A percentile compares a stretch with the other conserved stretches of the same genome.
phyloP scores from a whole-genome alignment of 2,329 filamentous ascomycete genomes.

The Elsinoe fawcettii region DNA sequence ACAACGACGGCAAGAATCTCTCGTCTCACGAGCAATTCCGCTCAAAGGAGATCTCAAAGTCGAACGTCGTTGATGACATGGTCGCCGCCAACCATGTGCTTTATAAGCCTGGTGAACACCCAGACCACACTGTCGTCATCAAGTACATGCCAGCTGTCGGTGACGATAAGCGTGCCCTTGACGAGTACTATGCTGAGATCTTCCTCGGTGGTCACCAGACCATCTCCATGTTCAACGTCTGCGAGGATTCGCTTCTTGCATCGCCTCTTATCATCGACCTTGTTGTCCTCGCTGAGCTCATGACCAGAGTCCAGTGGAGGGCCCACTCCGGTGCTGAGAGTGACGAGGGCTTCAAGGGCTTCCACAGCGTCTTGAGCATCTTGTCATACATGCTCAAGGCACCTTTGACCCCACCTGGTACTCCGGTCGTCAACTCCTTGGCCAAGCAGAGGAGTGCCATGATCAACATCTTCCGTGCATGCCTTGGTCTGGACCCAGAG shows the following conservation, averaged over 20 bases:
- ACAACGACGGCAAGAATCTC: slow-evolving; percentile 98
- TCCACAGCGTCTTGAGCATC: slow-evolving; percentile 94
- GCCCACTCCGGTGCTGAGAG: slow-evolving; percentile 44
- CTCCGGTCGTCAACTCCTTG: slow-evolving; percentile 89
- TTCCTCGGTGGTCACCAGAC: slow-evolving; percentile 98
- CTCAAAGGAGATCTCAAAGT: slow-evolving; percentile 99
- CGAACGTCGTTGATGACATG: slow-evolving; percentile 99
- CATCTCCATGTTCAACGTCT: slow-evolving; percentile 97
- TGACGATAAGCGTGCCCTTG: slow-evolving; percentile 96
- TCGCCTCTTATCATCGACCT: slow-evolving; percentile 96
- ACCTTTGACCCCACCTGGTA: slow-evolving; percentile 85
- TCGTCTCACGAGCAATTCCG: slow-evolving; percentile 98
- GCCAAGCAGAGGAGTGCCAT: slow-evolving; percentile 91
- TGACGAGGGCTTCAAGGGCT: slow-evolving; percentile 66
- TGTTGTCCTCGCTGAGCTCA: slow-evolving; percentile 87
- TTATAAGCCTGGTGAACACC: slow-evolving; percentile 87
- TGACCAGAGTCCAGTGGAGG: slow-evolving; percentile 95
- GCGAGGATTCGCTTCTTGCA: slow-evolving; percentile 93
- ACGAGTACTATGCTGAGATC: slow-evolving; percentile 99
- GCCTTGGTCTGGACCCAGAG: slow-evolving; percentile 92
- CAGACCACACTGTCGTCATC: slow-evolving; percentile 97
- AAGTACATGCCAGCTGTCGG: slow-evolving; percentile 99
- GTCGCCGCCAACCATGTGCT: slow-evolving; percentile 88
- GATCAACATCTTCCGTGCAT: slow-evolving; percentile 98
- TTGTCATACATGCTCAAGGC: slow-evolving; percentile 99